A percentile compares a stretch with the other conserved stretches of the same genome.
phyloP scores from a whole-genome alignment of 352 stramenopile species.

The Discostella stelligera region DNA sequence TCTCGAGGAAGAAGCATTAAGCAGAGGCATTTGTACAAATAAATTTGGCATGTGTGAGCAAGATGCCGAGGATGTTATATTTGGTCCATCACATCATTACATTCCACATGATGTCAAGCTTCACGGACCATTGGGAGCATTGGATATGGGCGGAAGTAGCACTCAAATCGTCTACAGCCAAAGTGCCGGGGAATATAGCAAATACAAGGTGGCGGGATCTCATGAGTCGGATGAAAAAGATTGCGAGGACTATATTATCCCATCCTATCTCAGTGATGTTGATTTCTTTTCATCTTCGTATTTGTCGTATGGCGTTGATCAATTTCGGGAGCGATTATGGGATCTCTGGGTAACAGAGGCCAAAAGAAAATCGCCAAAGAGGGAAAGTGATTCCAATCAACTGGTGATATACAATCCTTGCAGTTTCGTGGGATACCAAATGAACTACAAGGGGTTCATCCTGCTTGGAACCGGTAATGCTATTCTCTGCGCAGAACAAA shows the following conservation, averaged over 20 bases:
- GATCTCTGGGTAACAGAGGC: conserved; percentile 60
- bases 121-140: conserved; percentile 61
- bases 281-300: conserved; percentile 82
- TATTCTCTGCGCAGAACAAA: conserved; percentile 63
- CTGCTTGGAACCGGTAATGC: conserved; percentile 77
- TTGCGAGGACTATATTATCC: conserved; percentile 25
- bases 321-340: conserved; percentile 80
- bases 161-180: conserved; percentile 80
- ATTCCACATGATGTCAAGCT: conserved; percentile 43
- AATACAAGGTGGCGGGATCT: background rate
- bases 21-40: conserved; percentile 47
- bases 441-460: conserved; percentile 55
- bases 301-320: conserved; percentile 81
- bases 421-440: conserved; percentile 70
- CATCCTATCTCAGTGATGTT: conserved; percentile 61
- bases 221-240: conserved; percentile 11
- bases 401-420: conserved; percentile 73
- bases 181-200: background rate
- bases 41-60: conserved; percentile 55
- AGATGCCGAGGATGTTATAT: conserved; percentile 50
- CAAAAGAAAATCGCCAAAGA: conserved; percentile 17
- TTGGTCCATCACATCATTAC: conserved; percentile 53
- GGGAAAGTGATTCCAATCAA: conserved; percentile 31
- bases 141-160: conserved; percentile 81
- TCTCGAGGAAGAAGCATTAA: conserved; percentile 11